Percentiles rank a stretch among this genome's conserved stretches.
These are phyloP conservation scores for Xylariaceae sp. DNA, from an alignment of 2,329 filamentous ascomycete genomes.

Conservation along the genomic window DNA sequence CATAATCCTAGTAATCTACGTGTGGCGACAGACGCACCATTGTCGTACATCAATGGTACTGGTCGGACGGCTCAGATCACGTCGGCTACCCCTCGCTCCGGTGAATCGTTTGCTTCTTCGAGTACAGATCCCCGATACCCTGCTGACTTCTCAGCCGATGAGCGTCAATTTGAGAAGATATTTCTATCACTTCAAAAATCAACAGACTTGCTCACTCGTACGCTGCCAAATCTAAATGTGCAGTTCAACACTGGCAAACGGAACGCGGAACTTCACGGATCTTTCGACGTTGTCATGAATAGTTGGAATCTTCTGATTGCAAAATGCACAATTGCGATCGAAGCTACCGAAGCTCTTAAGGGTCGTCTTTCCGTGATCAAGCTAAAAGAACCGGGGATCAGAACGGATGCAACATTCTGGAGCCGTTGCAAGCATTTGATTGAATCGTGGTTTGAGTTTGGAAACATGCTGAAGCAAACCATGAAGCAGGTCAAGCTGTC, in stretches of 20 bases:
- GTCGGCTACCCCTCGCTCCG: conserved; percentile 72
- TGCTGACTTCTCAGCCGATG: conserved; percentile 69
- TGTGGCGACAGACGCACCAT: conserved; percentile 53
- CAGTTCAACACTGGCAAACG: conserved; percentile 64
- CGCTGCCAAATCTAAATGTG: conserved; percentile 64
- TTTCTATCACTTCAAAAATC: conserved; percentile 72
- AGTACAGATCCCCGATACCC: conserved; percentile 48
- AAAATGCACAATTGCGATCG: conserved; percentile 66
- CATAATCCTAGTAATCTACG: conserved; percentile 52
- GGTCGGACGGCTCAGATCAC: conserved; percentile 50
- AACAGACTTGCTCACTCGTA: conserved; percentile 67
- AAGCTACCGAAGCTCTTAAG: conserved; percentile 70
- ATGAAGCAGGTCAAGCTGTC: conserved; percentile 51
- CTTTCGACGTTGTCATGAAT: conserved; percentile 56
- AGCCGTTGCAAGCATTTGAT: conserved; percentile 72
- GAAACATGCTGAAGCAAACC: conserved; percentile 53
- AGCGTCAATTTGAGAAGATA: conserved; percentile 76
- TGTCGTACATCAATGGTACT: conserved; percentile 46
- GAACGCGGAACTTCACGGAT: conserved; percentile 56
- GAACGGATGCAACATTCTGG: conserved; percentile 61
- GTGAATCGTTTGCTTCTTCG: conserved; percentile 69
- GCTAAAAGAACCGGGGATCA: conserved; percentile 74
- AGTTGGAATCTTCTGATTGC: conserved; percentile 69
- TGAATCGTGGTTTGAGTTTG: conserved; percentile 65
- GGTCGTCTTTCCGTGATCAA: conserved; percentile 73